phyloP scores from a whole-genome alignment of 305 asterid genomes.

The Fraxinus dipetala region DNA sequence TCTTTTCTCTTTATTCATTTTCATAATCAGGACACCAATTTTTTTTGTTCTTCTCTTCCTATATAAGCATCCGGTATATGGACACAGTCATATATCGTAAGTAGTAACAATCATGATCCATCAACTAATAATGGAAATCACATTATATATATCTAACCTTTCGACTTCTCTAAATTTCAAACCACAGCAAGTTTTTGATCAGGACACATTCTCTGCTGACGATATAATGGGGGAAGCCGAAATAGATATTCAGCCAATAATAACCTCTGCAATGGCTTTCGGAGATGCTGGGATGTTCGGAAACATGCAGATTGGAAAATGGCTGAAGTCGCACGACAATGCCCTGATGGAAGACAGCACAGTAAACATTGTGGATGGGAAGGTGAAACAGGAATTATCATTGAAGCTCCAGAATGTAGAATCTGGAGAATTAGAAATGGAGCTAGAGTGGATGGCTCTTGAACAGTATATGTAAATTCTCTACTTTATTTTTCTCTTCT shows the following conservation, averaged over 20 bases:
- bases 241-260: slow-evolving; percentile 63
- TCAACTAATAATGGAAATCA: neutral
- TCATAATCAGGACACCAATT: neutral
- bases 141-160: neutral
- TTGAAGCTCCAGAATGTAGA: slow-evolving; percentile 68
- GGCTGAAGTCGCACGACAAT: slow-evolving; percentile 66
- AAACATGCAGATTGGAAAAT: slow-evolving; percentile 67
- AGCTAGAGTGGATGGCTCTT: slow-evolving; percentile 65
- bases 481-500: neutral
- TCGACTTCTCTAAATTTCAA: neutral
- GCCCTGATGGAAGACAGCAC: slow-evolving; percentile 58
- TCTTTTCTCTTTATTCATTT: neutral
- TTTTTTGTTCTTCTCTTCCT: neutral
- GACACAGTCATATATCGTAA: neutral
- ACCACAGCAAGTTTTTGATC: slow-evolving; percentile 60
- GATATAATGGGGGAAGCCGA: slow-evolving; percentile 77
- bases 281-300: slow-evolving; percentile 50
- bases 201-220: slow-evolving; percentile 65
- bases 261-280: slow-evolving; percentile 55
- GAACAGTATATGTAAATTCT: slow-evolving; percentile 23
- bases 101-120: neutral
- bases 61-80: neutral
- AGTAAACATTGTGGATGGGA: slow-evolving; percentile 58
- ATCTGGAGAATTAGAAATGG: slow-evolving; percentile 60
- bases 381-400: slow-evolving; percentile 57